Evolutionary conservation across 2,329 filamentous ascomycete genomes (phyloP), one percentile per base, ranked within the genome.

Genomic region (Rhynchosporium secalis): DNA sequence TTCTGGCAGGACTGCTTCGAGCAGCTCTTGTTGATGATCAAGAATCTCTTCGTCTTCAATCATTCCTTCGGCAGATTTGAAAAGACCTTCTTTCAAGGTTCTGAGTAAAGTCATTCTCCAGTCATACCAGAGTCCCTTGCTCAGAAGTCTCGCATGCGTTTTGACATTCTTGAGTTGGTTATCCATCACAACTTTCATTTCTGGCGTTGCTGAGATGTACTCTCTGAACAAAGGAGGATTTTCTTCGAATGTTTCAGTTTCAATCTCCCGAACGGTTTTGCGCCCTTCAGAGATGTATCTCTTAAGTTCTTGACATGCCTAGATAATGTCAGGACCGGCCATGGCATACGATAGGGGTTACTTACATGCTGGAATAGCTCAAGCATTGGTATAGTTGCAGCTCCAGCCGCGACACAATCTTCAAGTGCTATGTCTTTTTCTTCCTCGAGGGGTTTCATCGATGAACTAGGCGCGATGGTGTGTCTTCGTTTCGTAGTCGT

Each of bases 161-260:
- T 97, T 98, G 76, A 96, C 90, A 72, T 98, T 97, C 76, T 96
- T 95, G 80, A 99, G 95, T 73, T 98, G 93, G 68, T 91, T 95
- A 77, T 99, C 94, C 88, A 99, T 96, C 58, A 96, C 82, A 3
- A 86, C 78, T 72, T 91, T 92, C 73, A 96, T 87, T 65, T 96
- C 91, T 0, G 92, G 86, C 0, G 90, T 85, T 31, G 94, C 94
- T 9, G 88, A 87, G 66, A 96, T 86, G 74, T 99, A 99, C 74
- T 98, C 95, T 63, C 86, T 87, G 77, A 99, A 96, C 1, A 99
- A 81, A 0, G 91, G 86, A 8, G 95, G 95, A 71, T 97, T 97
- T 62, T 97, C 92, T 66, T 92, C 88, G 65, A 90, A 87, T 0
- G 93, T 96, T 72, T 96, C 92, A 0, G 83, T 86, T 74, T 98